Evolutionary conservation across 805 yeast genomes (phyloP), one percentile per base, ranked within the genome.

Genomic region (Wickerhamomyces canadensis): DNA sequence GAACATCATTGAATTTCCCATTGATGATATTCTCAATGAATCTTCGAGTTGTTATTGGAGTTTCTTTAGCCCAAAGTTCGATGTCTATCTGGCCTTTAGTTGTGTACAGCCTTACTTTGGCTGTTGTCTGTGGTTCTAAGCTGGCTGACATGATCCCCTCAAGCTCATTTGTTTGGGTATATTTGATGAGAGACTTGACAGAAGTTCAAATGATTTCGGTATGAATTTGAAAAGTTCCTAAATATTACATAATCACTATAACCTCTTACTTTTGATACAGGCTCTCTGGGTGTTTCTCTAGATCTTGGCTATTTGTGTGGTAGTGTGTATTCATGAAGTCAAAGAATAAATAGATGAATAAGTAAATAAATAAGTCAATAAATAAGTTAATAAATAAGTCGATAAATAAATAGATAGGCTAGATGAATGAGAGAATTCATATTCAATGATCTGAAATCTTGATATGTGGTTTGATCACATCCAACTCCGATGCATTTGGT

Each of bases 51-150:
- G 76, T 67, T 0, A 45, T 42, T 0, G 88, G 87, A 4, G 72
- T 57, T 52, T 84, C 86, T 46, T 75, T 75, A 11, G 88, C 84
- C 78, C 82, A 84, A 6, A 83, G 54, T 40, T 78, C 88, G 1
- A 82, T 55, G 19, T 68, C 74, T 0, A 83, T 56, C 3, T 64
- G 58, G 0, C 91, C 91, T 38, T 74, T 76, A 3, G 72, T 61
- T 0, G 91, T 81, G 14, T 55, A 47, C 3, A 84, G 42, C 3
- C 64, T 54, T n/a, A 78, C 80, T 45, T 71, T 73, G 4, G 82
- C 84, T 9, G 75, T 67, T 2, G 84, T 74, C 32, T 66, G 64
- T n/a, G 80, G 80, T 41, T 74, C 80, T 14, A 63, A 36, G 1
- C 48, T 30, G 4, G 39, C 31, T 39, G 32, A 31, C n/a, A 11